Base-by-base conservation (phyloP, 805 yeast species). In the Saccharomycopsis malanga region DNA sequence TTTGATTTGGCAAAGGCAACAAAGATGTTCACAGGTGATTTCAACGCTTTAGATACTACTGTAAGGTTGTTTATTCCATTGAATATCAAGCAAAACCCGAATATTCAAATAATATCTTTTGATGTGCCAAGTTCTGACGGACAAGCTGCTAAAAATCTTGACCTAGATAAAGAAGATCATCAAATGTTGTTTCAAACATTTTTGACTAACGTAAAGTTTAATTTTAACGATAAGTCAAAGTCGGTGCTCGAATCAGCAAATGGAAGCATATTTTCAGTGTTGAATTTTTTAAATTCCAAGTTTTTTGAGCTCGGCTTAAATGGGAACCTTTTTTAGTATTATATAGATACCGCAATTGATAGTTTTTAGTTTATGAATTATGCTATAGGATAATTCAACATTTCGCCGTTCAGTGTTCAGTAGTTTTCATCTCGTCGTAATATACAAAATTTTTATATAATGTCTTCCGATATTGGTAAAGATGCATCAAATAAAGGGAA, bases 281-380 rank as follows among this genome's bases (percentile, higher is more conserved):
- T 48, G 12, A 48, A 48, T 22, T 48, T 30, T 18, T 27, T 48
- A n/a, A 38, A 43, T 27, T 22, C 27, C 6, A 30, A 39, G 24
- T 30, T 48, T 20, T 39, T 39, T 21, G 39, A 45, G 25, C 20
- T 44, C 10, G 47, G 47, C 7, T 15, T 44, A 6, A 17, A 20
- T 21, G 29, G 29, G 5, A 20, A 44, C 14, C 14, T 36, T 12
- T 25, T 44, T 5, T 44, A 29, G 27, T 37, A 9, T 27, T 27
- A 12, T 27, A 9, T 12, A 27, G 30, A 7, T 27, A 12, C 30
- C 30, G 30, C 30, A 27, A 12, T 12, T 27, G 12, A 27, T n/a
- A n/a, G n/a, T n/a, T n/a, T n/a, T n/a, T n/a, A n/a, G n/a, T n/a
- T n/a, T n/a, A n/a, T n/a, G n/a, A n/a, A n/a, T n/a, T n/a, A n/a